Conservation (phyloP, 257 asterid species). For the Primulina tabacum region DNA sequence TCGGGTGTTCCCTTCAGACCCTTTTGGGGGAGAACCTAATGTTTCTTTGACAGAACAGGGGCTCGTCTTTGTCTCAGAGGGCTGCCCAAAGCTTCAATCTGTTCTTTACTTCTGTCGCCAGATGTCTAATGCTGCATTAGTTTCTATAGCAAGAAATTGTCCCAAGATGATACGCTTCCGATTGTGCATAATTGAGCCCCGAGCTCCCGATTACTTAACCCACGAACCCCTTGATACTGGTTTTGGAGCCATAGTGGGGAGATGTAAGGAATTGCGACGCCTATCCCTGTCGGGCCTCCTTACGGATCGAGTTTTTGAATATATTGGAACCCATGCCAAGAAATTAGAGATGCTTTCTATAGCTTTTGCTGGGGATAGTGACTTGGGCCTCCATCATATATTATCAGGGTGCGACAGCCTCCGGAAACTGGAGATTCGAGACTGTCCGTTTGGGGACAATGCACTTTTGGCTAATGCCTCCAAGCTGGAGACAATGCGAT, state of each 20-base stretch:
- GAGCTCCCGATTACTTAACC: constrained; percentile 69
- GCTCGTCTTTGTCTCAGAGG: constrained; percentile 81
- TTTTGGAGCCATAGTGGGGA: constrained; percentile 88
- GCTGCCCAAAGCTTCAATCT: constrained; percentile 88
- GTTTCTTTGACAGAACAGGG: constrained; percentile 83
- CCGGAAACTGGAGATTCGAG: constrained; percentile 88
- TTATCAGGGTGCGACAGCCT: constrained; percentile 88
- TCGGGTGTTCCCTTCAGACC: constrained; percentile 95
- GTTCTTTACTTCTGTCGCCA: constrained; percentile 93
- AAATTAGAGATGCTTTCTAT: constrained; percentile 92
- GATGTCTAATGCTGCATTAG: constrained; percentile 91
- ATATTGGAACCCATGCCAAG: constrained; percentile 79
- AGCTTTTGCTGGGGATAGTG: constrained; percentile 97
- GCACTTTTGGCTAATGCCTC: constrained; percentile 93
- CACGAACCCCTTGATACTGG: constrained; percentile 78
- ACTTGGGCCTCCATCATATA: constrained; percentile 80
- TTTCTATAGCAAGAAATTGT: constrained; percentile 67
- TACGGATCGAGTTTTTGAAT: constrained; percentile 69
- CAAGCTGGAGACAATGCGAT: constrained; percentile 99
- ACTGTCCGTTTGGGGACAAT: constrained; percentile 94
- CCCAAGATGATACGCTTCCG: constrained; percentile 79
- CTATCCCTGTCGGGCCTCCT: constrained; percentile 88
- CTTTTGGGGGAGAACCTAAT: constrained; percentile 73
- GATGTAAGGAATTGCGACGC: constrained; percentile 74
- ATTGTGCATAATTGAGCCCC: constrained; percentile 81